These are phyloP conservation scores for Trifolium fragiferum DNA, from an alignment of 306 rosid genomes.

Conservation along the genomic window DNA sequence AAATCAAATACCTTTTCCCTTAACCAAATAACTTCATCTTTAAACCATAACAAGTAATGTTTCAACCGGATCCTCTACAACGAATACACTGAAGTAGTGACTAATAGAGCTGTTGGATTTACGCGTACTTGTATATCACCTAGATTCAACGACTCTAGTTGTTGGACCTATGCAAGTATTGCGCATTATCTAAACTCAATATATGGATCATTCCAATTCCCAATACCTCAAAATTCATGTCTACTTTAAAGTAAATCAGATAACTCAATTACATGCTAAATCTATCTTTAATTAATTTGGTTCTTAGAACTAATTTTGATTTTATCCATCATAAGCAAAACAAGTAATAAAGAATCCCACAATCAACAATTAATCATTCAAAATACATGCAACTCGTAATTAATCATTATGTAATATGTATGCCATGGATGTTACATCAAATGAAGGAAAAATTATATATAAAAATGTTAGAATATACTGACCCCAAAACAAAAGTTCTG, in stretches of 20 bases:
- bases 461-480: constrained; percentile 42
- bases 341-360: background rate
- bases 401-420: background rate
- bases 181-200: background rate
- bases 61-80: background rate
- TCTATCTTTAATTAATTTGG: background rate
- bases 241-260: background rate
- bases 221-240: background rate
- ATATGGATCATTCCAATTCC: background rate
- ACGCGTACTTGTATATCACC: background rate
- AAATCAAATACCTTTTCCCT: constrained; percentile 15
- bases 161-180: background rate
- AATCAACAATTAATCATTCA: background rate
- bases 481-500: constrained; percentile 84
- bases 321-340: background rate
- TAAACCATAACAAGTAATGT: background rate
- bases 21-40: background rate
- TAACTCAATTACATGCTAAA: background rate
- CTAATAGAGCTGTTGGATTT: background rate
- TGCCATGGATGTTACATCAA: constrained; percentile 27
- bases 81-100: background rate
- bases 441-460: background rate
- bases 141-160: background rate
- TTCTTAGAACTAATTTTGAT: background rate
- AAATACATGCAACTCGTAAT: constrained; percentile 19